Evolutionary conservation across 169 alveolate species (phyloP).

Genomic region (Plasmodium knowlesi): DNA sequence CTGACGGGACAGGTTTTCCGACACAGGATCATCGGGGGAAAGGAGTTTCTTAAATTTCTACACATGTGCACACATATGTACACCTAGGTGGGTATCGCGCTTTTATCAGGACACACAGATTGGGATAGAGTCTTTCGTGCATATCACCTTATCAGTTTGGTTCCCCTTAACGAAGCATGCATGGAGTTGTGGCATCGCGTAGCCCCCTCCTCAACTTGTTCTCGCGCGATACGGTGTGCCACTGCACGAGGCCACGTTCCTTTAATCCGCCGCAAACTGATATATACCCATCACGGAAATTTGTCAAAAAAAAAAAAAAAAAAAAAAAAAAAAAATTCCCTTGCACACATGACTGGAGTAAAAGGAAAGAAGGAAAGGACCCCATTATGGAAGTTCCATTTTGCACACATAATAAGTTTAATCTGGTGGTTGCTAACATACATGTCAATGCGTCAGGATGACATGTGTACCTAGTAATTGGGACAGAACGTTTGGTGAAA

Average conservation of each 20-base stretch:
- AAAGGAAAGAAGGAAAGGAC: background rate
- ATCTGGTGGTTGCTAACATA: background rate
- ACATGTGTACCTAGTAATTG: background rate
- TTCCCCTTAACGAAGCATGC: background rate
- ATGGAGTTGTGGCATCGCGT: background rate
- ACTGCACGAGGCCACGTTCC: too few species aligned
- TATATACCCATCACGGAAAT: background rate
- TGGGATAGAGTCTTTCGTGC: background rate
- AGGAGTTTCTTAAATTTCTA: background rate
- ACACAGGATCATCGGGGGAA: background rate
- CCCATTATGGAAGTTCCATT: background rate
- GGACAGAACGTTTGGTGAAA: background rate
- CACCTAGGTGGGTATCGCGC: background rate
- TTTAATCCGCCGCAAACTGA: too few species aligned
- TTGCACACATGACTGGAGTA: background rate
- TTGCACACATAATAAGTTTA: background rate
- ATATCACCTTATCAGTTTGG: background rate
- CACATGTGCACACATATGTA: background rate
- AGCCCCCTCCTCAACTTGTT: background rate
- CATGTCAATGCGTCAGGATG: background rate
- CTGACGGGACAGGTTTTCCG: background rate
- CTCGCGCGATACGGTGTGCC: background rate
- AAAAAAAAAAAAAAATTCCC: background rate
- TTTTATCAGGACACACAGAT: background rate
- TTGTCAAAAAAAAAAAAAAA: background rate